Conservation (phyloP, 31 red algal species). For the Odonthalia washingtoniensis region DNA sequence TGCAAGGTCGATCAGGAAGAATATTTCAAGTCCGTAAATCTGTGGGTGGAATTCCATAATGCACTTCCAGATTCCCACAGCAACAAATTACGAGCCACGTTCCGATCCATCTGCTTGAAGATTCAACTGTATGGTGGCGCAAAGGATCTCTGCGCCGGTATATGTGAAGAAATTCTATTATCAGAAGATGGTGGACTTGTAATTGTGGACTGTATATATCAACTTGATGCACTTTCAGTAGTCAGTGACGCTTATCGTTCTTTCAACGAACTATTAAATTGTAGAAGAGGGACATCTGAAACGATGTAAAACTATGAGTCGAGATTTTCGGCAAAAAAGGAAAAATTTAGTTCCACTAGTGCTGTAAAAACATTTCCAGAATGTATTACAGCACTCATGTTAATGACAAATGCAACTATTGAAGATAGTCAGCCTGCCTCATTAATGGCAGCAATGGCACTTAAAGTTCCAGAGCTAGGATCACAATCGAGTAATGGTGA, state of each 20-base stretch:
- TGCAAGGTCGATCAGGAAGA: not conserved
- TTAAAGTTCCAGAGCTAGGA: not conserved
- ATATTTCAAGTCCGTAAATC: not conserved
- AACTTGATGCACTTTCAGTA: not conserved
- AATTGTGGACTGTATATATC: not conserved
- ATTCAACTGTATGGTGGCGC: not conserved
- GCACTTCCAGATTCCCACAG: not conserved
- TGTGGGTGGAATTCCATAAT: not conserved
- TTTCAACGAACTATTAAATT: not conserved
- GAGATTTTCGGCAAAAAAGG: not conserved
- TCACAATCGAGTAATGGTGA: not conserved
- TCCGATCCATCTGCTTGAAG: not conserved
- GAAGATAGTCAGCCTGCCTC: not conserved
- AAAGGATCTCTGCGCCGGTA: not conserved
- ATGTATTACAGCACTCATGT: not conserved
- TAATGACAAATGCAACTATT: not conserved
- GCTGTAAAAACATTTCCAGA: not conserved
- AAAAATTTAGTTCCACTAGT: not conserved
- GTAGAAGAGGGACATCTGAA: not conserved
- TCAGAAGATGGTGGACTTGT: not conserved
- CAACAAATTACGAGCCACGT: not conserved
- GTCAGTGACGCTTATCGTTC: not conserved
- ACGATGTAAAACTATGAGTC: not conserved
- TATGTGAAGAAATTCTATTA: not conserved
- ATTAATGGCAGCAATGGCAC: not conserved